A percentile compares a stretch with the other conserved stretches of the same genome.
phyloP scores from a whole-genome alignment of 2,329 filamentous ascomycete genomes.

The Zopfia rhizophila region DNA sequence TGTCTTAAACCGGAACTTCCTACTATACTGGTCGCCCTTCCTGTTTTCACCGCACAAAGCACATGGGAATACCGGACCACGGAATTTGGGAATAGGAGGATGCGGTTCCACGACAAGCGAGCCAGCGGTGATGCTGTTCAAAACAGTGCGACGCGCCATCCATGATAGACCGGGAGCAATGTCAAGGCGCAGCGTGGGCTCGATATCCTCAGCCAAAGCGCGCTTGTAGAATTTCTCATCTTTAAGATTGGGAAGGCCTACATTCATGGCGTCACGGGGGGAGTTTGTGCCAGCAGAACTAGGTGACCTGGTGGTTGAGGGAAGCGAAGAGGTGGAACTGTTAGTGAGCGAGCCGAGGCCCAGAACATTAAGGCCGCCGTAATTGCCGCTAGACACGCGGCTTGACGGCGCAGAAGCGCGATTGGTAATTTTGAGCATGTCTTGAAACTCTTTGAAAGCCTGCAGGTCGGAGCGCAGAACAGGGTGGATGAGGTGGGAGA shows the following conservation, averaged over 20 bases:
- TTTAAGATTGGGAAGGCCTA: slow-evolving; percentile 72
- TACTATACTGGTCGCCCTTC: slow-evolving; percentile 74
- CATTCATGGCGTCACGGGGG: slow-evolving; percentile 43
- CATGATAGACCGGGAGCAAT: slow-evolving; percentile 91
- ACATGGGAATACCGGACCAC: slow-evolving; percentile 73
- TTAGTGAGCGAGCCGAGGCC: slow-evolving; percentile 62
- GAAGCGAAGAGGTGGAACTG: slow-evolving; percentile 62
- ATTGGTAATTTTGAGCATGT: slow-evolving; percentile 74
- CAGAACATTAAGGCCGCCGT: slow-evolving; percentile 70
- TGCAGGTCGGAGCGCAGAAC: slow-evolving; percentile 83
- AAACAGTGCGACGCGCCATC: slow-evolving; percentile 86
- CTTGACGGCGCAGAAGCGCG: slow-evolving; percentile 68
- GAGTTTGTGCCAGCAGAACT: slow-evolving; percentile 43
- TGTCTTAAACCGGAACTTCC: slow-evolving; percentile 88
- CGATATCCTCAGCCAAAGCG: slow-evolving; percentile 87
- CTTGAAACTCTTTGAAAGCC: slow-evolving; percentile 86
- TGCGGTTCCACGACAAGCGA: slow-evolving; percentile 87
- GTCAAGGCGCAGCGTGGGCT: slow-evolving; percentile 91
- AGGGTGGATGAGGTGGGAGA: slow-evolving; percentile 84
- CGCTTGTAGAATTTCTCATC: slow-evolving; percentile 96
- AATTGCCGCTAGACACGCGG: slow-evolving; percentile 77
- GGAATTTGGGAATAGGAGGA: slow-evolving; percentile 61
- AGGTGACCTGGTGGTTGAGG: slow-evolving; percentile 64
- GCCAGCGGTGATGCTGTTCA: slow-evolving; percentile 85
- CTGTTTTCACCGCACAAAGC: slow-evolving; percentile 88